Evolutionary conservation across 257 asterid species (phyloP), one percentile per base, ranked within the genome.

Genomic region (Jacaranda mimosifolia): DNA sequence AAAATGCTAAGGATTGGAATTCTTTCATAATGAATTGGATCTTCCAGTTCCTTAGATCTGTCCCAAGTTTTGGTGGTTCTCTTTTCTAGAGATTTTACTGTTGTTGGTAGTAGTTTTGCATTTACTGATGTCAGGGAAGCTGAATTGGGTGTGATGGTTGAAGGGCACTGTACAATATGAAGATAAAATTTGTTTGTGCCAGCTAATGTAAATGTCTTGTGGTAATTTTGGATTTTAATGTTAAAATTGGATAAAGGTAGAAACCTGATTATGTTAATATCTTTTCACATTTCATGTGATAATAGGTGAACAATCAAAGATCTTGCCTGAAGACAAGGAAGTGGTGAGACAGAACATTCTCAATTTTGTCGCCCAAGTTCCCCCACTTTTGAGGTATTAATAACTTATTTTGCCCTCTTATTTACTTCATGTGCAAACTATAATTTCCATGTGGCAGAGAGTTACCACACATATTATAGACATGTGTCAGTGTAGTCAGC

Each of bases 291-390:
- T 46, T 58, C 59, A n/a, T 78, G 74, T 40, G 11, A 74, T 79
- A 57, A 70, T 86, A 96, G 99, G 88, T 67, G 98, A 89, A 85
- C 95, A 86, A 74, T 87, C 97, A 19, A 93, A 86, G 85, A 91
- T 96, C 45, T 62, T 87, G 83, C 96, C 91, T 8, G 82, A 83
- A 52, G 99, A 96, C 80, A 96, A 96, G 90, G 99, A 93, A 53
- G 82, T 92, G 75, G 97, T 96, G 83, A 92, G 99, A 74, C 96
- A 92, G 85, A 89, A 89, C 84, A 86, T 96, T 76, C 94, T 96
- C 79, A 88, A 86, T 81, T 93, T 90, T 72, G 73, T 93, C 56
- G 77, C 83, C 9, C 97, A 88, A 83, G 97, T 93, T 70, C 99
- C 99, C 45, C 96, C 90, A 13, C 83, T 93, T 68, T 78, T 94